Base-by-base conservation (phyloP, 257 asterid genomes). In the Osmanthus fragrans region DNA sequence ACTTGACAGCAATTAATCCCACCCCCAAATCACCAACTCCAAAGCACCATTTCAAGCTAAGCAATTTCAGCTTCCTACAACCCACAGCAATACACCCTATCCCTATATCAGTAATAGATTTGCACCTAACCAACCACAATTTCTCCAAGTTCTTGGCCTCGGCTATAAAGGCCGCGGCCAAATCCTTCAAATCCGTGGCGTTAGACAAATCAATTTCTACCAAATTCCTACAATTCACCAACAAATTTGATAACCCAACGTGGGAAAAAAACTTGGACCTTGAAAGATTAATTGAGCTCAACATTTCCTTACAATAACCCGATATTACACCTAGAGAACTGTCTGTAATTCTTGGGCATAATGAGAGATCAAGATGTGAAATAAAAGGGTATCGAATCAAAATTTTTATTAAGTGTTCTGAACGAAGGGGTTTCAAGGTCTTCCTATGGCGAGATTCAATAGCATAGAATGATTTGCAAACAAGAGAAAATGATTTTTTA, bases 41-140 rank as follows among this genome's bases (percentile, higher is more conserved):
- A 82, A 91, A 82, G 80, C 97, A 94, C 97, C 97, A 91, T 79
- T 88, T 94, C 89, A 94, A 81, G 86, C 90, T 91, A 49, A 94
- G 89, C 51, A 89, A 71, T 85, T 83, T 94, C 83, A 94, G 83
- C 87, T 94, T 94, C 79, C 76, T 80, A 79, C 99, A 94, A 47
- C 96, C 97, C 65, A 92, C 97, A 37, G 97, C 96, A 80, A 94
- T 88, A 89, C 96, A 94, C 4, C 99, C 97, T n/a, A 94, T 76
- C 75, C 96, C 99, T 73, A 91, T 91, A 84, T 94, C 99, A 3
- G 96, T 91, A 76, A 95, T 76, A 19, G 81, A 75, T 78, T 87
- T 90, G 80, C 99, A 94, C 87, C 97, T 91, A 71, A 84, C 91
- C 63, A 94, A 79, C 90, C 89, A 87, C 79, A 92, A 80, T 81